Base-by-base conservation (phyloP, 2,329 filamentous ascomycete species). In the Penicillium nordicum region DNA sequence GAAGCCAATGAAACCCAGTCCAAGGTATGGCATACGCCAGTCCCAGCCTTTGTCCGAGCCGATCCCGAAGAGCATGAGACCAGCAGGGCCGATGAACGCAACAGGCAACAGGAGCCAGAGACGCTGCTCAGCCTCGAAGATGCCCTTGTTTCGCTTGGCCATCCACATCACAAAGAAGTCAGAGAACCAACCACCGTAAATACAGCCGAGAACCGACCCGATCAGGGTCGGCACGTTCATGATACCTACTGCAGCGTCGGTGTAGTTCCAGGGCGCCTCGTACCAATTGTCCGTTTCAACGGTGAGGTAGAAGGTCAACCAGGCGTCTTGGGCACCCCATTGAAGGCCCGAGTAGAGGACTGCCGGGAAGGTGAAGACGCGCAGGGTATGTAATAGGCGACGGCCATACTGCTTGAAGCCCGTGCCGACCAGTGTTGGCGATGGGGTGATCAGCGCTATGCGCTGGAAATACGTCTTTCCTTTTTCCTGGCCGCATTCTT, bases 241-340 rank as follows among this genome's bases (percentile, higher is more conserved):
- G 51, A 85, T 79, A 1, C 81, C 82, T 4, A 82, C 79, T 2
- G 77, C 77, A 1, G 78, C 77, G 55, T 82, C 77, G 36, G 70
- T 74, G 65, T 85, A 85, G 66, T 82, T 79, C 77, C 80, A 85
- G 0, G 83, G 83, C 10, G 73, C 69, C 0, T 71, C 77, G 27
- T 78, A 79, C 79, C 81, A 84, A 60, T 79, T 79, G 58, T 83
- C 81, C 62, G 85, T 80, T 63, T 84, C 77, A 1, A 84, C 76
- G 0, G 82, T 85, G 32, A 84, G 72, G 59, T 85, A 84, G 65
- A 85, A 84, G 1, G 80, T 81, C 23, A 85, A 70, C 70, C 82
- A 84, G n/a, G 82, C 81, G 60, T 84, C 82, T 67, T 85, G 83
- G 30, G 80, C 75, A 4, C 82, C 82, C 82, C 82, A 85, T 63